A percentile compares a stretch with the other conserved stretches of the same genome.
Conservation (phyloP, 192 early-diverging fungal genomes). For the Mortierella antarctica region DNA sequence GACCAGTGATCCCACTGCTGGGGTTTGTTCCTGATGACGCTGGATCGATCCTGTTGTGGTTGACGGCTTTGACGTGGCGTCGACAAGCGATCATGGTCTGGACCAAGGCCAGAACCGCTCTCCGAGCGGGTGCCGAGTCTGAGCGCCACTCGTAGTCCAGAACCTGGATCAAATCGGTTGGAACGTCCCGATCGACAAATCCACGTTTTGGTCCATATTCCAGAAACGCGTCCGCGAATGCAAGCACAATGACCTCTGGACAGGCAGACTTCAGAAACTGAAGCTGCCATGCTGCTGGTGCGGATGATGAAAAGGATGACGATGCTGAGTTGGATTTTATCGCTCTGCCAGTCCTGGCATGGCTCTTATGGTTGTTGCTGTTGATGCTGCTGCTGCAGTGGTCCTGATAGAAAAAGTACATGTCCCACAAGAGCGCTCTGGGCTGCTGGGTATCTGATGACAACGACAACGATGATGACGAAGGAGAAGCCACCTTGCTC, state of each 20-base stretch:
- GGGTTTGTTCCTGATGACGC: not conserved
- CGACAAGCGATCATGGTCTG: slow-evolving; percentile 28
- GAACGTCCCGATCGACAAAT: slow-evolving; percentile 22
- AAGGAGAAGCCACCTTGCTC: not conserved
- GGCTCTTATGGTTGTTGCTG: not conserved
- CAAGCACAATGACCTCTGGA: slow-evolving; percentile 26
- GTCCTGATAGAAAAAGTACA: slow-evolving; percentile 9
- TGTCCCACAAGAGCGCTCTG: slow-evolving; percentile 1
- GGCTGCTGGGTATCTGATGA: no score
- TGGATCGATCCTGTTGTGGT: not conserved
- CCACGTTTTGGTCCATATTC: slow-evolving; percentile 20
- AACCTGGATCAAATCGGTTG: slow-evolving; percentile 16
- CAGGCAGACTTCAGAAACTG: slow-evolving; percentile 31
- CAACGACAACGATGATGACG: not conserved
- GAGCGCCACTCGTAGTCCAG: slow-evolving; percentile 37
- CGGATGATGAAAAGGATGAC: not conserved
- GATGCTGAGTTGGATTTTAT: not conserved
- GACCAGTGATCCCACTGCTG: not conserved
- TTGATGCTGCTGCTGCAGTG: not conserved
- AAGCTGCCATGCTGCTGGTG: slow-evolving; percentile 28
- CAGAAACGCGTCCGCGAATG: slow-evolving; percentile 21
- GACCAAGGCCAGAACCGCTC: slow-evolving; percentile 22
- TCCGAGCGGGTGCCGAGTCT: not conserved
- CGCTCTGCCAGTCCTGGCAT: no score
- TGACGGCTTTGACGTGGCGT: slow-evolving; percentile 16